Evolutionary conservation across 768 basidiomycete genomes (phyloP), one percentile per base, ranked within the genome.

Genomic region (Lyophyllum shimeji): DNA sequence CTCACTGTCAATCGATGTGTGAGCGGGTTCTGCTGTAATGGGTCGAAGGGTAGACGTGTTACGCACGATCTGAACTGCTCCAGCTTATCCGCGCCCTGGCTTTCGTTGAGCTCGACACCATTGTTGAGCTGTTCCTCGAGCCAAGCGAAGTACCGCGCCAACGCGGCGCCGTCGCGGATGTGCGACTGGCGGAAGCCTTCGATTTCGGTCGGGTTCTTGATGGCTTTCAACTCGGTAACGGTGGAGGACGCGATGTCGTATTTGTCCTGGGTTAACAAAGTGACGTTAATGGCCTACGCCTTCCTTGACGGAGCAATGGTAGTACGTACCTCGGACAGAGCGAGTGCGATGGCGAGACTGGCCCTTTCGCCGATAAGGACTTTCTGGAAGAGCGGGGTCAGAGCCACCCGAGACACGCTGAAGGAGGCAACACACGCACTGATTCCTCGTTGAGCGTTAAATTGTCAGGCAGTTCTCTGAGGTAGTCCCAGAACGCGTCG

Each of bases 101-200:
- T 86, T 69, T 99, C 96, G 40, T 80, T 86, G 56, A 95, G 47
- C 55, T 76, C 78, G 17, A 74, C 76, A 0, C 85, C 90, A 7
- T 78, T 73, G 2, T 79, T 69, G 17, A 98, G 75, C 60, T 87
- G 82, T 58, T 94, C 89, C 69, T 98, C 94, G 1, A 99, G 77
- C 97, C 96, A 99, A 0, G 93, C 80, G 63, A 98, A 98, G 72
- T 98, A 99, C 13, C 87, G 82, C 7, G 82, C 85, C 46, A 98
- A 77, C 0, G 95, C 95, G 1, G 81, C 85, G 0, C 96, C 95
- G 69, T 98, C 96, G 9, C 95, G 82, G 29, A 96, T 84, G 66
- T 99, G 93, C 50, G 81, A 82, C 64, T 89, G 84, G 15, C 95
- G 81, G 79, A 98, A 98, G 0, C 96, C 96, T 66, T 89, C 89